These are phyloP conservation scores for Puccinia triticina DNA, from an alignment of 1,284 basidiomycete species.

Conservation along the genomic window DNA sequence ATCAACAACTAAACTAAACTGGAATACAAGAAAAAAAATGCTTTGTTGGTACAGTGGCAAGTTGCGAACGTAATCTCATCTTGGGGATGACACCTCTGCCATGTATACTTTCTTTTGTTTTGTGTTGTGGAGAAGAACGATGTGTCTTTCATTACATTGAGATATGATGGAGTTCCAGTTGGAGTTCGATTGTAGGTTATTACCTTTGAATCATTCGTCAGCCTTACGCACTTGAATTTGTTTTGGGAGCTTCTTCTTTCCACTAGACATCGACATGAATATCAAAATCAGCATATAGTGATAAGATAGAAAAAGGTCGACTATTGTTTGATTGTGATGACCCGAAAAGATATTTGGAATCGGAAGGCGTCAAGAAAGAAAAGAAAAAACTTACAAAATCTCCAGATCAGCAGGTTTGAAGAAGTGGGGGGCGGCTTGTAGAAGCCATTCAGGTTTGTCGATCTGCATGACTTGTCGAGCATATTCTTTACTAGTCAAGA, in stretches of 20 bases:
- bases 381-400: slow-evolving; percentile 32
- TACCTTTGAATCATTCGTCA: not conserved
- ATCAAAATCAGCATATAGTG: not conserved
- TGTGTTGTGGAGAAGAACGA: not conserved
- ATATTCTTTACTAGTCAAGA: slow-evolving; percentile 66
- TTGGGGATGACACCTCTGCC: not conserved
- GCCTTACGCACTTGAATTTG: slow-evolving; percentile 40
- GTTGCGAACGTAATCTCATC: too few species aligned
- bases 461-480: slow-evolving; percentile 94
- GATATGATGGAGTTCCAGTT: not conserved
- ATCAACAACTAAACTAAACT: too few species aligned
- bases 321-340: not conserved
- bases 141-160: slow-evolving; percentile 1
- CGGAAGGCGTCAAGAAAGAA: not conserved
- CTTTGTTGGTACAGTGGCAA: too few species aligned
- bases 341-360: not conserved
- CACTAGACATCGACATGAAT: slow-evolving; percentile 10
- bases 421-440: slow-evolving; percentile 93
- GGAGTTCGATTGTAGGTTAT: not conserved
- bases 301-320: not conserved
- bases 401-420: slow-evolving; percentile 69
- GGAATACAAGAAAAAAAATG: too few species aligned
- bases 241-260: slow-evolving; percentile 49
- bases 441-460: slow-evolving; percentile 79
- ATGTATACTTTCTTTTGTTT: not conserved